A percentile compares a stretch with the other conserved stretches of the same genome.
phyloP scores from a whole-genome alignment of 306 rosid genomes.

The Betula pendula region DNA sequence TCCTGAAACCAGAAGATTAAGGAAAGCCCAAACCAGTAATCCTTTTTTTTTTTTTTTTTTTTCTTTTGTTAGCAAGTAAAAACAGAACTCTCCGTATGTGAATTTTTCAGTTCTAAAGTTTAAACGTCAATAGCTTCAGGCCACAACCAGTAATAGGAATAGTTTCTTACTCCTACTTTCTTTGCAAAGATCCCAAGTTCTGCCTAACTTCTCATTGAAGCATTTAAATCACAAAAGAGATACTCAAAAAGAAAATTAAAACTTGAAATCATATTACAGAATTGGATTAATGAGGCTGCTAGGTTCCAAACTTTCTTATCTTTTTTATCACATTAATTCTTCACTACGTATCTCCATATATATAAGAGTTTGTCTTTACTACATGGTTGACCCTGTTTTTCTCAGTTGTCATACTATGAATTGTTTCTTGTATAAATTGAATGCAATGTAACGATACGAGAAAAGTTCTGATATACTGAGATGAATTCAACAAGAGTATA shows the following conservation, averaged over 20 bases:
- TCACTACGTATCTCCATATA: too few species aligned
- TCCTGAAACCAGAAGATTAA: slow-evolving; percentile 48
- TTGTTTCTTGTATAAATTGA: too few species aligned
- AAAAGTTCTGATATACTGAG: too few species aligned
- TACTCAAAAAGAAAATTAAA: background rate
- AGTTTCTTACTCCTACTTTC: background rate
- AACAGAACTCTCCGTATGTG: too few species aligned
- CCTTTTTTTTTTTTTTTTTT: too few species aligned
- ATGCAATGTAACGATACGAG: too few species aligned
- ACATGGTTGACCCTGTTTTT: too few species aligned
- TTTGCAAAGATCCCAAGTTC: background rate
- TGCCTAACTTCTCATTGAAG: background rate
- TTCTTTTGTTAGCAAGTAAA: too few species aligned
- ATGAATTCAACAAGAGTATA: background rate
- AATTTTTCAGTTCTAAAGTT: background rate
- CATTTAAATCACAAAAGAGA: background rate
- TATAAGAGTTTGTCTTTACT: too few species aligned
- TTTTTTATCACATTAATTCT: too few species aligned
- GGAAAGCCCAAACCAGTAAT: background rate
- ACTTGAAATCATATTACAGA: background rate
- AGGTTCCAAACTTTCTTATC: background rate
- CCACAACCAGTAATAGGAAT: background rate
- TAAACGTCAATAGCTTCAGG: background rate
- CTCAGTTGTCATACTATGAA: too few species aligned
- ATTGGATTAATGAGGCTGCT: background rate